Conservation (phyloP, 192 early-diverging fungal genomes). For the Mortierella alpina region DNA sequence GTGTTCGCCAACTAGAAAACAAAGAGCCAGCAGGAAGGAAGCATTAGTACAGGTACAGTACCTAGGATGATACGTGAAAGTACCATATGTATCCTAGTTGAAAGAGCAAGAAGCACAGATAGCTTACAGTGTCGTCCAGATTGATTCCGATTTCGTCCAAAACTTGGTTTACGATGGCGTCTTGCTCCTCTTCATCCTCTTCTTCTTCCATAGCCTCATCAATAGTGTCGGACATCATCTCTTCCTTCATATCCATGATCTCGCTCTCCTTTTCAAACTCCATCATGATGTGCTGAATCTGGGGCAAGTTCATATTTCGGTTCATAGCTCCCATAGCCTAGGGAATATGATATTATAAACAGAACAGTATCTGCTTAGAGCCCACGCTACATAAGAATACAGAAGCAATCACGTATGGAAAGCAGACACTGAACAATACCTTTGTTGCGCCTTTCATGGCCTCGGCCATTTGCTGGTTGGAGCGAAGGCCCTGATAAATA, state of each 20-base stretch:
- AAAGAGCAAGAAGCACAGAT: background rate
- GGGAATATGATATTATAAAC: background rate
- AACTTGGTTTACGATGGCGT: constrained; percentile 92
- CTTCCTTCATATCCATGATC: constrained; percentile 99
- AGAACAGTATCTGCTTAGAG: background rate
- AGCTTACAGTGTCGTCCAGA: constrained; percentile 75
- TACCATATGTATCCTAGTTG: background rate
- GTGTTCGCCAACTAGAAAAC: constrained; percentile 55
- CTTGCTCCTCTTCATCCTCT: constrained; percentile 91
- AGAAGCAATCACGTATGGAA: background rate
- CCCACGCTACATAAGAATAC: background rate
- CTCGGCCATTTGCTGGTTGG: constrained; percentile 96
- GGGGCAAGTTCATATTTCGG: constrained; percentile 90
- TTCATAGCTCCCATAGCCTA: constrained; percentile 98
- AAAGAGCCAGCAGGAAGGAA: background rate
- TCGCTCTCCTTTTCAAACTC: constrained; percentile 96
- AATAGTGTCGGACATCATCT: constrained; percentile 98
- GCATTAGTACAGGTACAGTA: background rate
- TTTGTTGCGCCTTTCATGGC: constrained; percentile 96
- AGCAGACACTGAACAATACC: constrained; percentile 24
- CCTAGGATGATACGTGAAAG: background rate
- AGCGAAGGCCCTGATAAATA: constrained; percentile 78
- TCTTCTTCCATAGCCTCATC: constrained; percentile 96
- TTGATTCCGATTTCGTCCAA: constrained; percentile 96
- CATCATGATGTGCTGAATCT: constrained; percentile 96